Conservation (phyloP, 2,329 filamentous ascomycete species). For the Didymella pomorum region DNA sequence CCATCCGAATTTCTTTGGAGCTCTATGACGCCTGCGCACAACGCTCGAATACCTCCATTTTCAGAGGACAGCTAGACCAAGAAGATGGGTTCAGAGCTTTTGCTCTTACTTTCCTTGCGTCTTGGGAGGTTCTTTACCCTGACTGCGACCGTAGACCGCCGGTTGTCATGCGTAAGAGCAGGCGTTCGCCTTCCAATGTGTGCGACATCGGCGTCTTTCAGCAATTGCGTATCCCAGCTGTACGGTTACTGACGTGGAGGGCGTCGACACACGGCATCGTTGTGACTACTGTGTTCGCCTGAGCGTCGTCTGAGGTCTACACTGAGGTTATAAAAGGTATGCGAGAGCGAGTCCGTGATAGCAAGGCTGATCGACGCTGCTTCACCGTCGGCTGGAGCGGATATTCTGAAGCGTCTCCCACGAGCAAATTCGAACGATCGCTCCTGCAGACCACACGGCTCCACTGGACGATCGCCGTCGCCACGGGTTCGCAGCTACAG, state of each 20-base stretch:
- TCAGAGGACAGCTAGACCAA: no score
- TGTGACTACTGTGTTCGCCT: neutral
- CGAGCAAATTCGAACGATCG: constrained; percentile 1
- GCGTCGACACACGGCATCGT: neutral
- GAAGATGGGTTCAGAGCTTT: no score
- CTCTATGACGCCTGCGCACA: no score
- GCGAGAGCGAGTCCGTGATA: neutral
- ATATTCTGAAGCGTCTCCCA: constrained; percentile 1
- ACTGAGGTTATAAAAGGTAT: neutral
- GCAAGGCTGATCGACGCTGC: neutral
- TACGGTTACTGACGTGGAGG: neutral
- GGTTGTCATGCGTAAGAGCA: neutral
- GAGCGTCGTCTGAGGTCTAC: neutral
- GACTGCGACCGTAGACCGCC: no score
- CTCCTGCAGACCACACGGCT: constrained; percentile 15
- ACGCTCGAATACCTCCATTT: no score
- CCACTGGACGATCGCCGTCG: constrained; percentile 17
- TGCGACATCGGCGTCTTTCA: neutral
- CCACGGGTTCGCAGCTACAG: constrained; percentile 17
- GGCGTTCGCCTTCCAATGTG: neutral
- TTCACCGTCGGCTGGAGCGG: constrained; percentile 1
- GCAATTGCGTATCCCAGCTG: neutral
- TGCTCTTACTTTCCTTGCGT: neutral
- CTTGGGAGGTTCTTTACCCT: neutral
- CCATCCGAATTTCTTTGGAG: no score